A percentile compares a stretch with the other conserved stretches of the same genome.
phyloP scores from a whole-genome alignment of 176 grass and related monocot species.

The Panicum miliaceum region DNA sequence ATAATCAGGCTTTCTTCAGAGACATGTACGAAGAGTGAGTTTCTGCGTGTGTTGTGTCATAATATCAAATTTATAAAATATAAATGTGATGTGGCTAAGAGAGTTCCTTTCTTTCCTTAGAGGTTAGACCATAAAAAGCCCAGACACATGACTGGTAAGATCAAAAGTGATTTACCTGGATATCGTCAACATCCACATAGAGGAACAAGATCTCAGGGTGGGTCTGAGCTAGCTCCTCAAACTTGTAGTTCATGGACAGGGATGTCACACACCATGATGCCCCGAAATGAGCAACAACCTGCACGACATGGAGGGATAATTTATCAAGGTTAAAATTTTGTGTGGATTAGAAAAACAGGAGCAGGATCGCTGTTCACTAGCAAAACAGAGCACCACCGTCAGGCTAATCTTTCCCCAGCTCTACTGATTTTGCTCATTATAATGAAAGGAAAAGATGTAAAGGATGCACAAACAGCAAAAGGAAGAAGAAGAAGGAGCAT shows the following conservation, averaged over 20 bases:
- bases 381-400: slow-evolving; percentile 6
- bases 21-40: not conserved
- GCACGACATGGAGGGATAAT: not conserved
- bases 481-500: slow-evolving; percentile 1
- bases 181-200: slow-evolving; percentile 87
- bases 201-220: slow-evolving; percentile 73
- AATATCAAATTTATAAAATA: not conserved
- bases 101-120: not conserved
- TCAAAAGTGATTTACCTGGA: slow-evolving; percentile 56
- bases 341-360: not conserved
- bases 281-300: slow-evolving; percentile 87
- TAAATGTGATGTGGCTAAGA: not conserved
- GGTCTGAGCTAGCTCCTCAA: slow-evolving; percentile 83
- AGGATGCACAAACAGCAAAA: slow-evolving; percentile 14
- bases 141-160: not conserved
- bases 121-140: not conserved
- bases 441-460: not conserved
- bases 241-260: slow-evolving; percentile 91
- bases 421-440: not conserved
- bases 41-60: not conserved
- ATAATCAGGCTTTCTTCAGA: slow-evolving; percentile 29
- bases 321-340: not conserved
- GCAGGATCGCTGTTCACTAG: not conserved
- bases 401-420: not conserved
- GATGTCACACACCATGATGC: slow-evolving; percentile 96